These are phyloP conservation scores for Phytophthora macrochlamydospora DNA, from an alignment of 352 stramenopile genomes.

Conservation along the genomic window DNA sequence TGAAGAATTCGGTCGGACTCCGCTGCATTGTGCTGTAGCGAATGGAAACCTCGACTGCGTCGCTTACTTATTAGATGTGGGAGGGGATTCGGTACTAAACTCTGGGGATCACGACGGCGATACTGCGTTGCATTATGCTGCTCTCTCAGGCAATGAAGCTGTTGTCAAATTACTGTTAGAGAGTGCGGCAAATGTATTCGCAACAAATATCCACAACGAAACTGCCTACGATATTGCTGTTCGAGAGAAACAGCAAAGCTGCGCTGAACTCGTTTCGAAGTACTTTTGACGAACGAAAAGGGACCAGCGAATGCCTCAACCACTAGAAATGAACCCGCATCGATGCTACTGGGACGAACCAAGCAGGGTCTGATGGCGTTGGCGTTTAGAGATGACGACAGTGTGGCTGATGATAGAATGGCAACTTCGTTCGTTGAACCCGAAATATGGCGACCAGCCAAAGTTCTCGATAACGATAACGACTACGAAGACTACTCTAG, in stretches of 20 bases:
- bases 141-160: slow-evolving; percentile 55
- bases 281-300: slow-evolving; percentile 58
- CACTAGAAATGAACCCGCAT: slow-evolving; percentile 52
- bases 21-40: slow-evolving; percentile 75
- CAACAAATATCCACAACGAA: slow-evolving; percentile 62
- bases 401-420: slow-evolving; percentile 27
- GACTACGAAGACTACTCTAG: slow-evolving; percentile 14
- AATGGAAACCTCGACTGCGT: slow-evolving; percentile 71
- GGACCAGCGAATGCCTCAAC: slow-evolving; percentile 20
- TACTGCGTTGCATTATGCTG: slow-evolving; percentile 78
- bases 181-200: slow-evolving; percentile 73
- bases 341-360: slow-evolving; percentile 40
- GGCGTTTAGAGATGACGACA: slow-evolving; percentile 18
- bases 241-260: slow-evolving; percentile 50
- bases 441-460: slow-evolving; percentile 20
- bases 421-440: slow-evolving; percentile 12
- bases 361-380: slow-evolving; percentile 14
- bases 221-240: slow-evolving; percentile 71
- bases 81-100: slow-evolving; percentile 81
- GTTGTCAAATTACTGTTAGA: slow-evolving; percentile 81
- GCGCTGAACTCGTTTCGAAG: slow-evolving; percentile 57
- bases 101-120: slow-evolving; percentile 77
- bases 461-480: slow-evolving; percentile 8
- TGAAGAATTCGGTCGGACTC: slow-evolving; percentile 78
- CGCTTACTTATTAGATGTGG: slow-evolving; percentile 85